phyloP scores from a whole-genome alignment of 1,139 yeast species.

The Geotrichum cucujoidarum region DNA sequence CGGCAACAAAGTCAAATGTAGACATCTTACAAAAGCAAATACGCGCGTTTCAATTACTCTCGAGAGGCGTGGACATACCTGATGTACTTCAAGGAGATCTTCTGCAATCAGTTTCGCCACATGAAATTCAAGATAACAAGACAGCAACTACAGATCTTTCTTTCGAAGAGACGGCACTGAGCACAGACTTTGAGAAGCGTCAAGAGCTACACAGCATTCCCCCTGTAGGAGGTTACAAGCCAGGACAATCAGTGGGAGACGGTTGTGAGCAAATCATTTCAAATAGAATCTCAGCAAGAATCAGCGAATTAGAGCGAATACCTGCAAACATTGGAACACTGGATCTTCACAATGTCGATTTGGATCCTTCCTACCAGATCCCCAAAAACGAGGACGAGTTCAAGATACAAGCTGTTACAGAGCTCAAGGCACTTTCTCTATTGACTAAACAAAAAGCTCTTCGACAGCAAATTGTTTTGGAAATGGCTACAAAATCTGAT shows the following conservation, averaged over 20 bases:
- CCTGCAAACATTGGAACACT: conserved; percentile 75
- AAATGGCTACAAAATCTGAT: conserved; percentile 46
- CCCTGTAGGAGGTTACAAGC: conserved; percentile 21
- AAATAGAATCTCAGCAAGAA: conserved; percentile 55
- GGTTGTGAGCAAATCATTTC: conserved; percentile 37
- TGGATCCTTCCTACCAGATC: conserved; percentile 43
- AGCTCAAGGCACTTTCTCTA: conserved; percentile 73
- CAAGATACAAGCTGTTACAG: conserved; percentile 66
- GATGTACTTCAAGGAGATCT: conserved; percentile 36
- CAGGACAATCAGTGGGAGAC: conserved; percentile 26
- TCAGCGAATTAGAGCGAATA: conserved; percentile 66
- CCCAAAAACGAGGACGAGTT: conserved; percentile 42
- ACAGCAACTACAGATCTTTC: conserved; percentile 5
- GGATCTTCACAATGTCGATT: conserved; percentile 40
- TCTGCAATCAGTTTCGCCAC: conserved; percentile 32
- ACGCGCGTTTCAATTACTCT: conserved; percentile 66
- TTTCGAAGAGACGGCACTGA: conserved; percentile 20
- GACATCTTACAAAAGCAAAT: conserved; percentile 63
- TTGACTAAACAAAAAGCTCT: conserved; percentile 80
- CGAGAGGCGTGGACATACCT: conserved; percentile 77
- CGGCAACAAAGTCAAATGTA: conserved; percentile 20
- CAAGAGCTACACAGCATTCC: conserved; percentile 35
- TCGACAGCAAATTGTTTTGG: conserved; percentile 66
- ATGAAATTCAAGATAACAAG: too few relatives aligned
- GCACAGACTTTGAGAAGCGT: conserved; percentile 32